Evolutionary conservation across 768 basidiomycete species (phyloP), one percentile per base, ranked within the genome.

Genomic region (Sarcomyxa edulis): DNA sequence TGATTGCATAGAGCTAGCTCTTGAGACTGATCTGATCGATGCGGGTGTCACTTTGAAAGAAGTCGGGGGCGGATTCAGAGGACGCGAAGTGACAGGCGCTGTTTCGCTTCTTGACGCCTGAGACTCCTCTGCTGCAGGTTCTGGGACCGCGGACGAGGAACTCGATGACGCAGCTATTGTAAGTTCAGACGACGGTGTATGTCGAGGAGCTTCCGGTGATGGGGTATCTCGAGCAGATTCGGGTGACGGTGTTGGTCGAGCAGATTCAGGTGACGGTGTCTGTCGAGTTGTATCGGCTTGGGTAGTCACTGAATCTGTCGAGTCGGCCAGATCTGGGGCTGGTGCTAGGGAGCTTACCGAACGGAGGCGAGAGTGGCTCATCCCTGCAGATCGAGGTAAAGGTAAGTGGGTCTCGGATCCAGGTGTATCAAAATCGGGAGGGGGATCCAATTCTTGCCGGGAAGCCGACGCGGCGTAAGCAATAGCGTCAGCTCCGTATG

Each of bases 401-500:
- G n/a, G n/a, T n/a, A n/a, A n/a, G n/a, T n/a, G n/a, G n/a, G n/a
- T n/a, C n/a, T n/a, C n/a, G 29, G 47, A 45, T 25, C 22, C 44
- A 14, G 46, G 36, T 16, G 55, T 49, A 30, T 77, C 72, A 51
- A 81, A 81, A 33, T 68, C 75, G 11, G 79, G 79, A 1, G 74
- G 75, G 3, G 59, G 55, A 12, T 60, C 58, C 49, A 73, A 50
- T 25, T 64, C 59, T 21, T 61, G 59, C 33, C 68, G 61, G 27
- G 72, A 76, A 16, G 66, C 48, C 10, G 74, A 72, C 22, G 71
- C 67, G 6, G 74, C 76, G 50, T 66, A 84, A 22, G 80, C 79
- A 20, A 83, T 66, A 3, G 85, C 87, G 50, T 81, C 86, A 8
- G 72, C 59, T 0, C 87, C 86, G 48, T 85, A 90, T 15, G 88